Percentiles rank a stretch among this genome's conserved stretches.
These are phyloP conservation scores for Leccinum olivaceopallidum DNA, from an alignment of 768 basidiomycete species.

Conservation along the genomic window DNA sequence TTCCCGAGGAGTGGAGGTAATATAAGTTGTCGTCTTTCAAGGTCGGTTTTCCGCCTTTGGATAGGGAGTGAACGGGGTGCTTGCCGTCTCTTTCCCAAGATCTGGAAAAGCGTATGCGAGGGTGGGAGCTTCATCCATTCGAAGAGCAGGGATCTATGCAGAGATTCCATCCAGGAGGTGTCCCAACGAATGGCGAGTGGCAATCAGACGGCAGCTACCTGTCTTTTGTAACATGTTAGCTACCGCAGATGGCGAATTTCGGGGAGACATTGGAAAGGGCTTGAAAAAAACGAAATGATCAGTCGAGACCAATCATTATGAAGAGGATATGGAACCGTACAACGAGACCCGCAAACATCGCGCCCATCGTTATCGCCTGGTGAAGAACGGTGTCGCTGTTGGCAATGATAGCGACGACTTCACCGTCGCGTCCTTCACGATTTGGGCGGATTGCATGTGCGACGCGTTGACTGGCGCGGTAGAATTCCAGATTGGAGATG, in stretches of 20 bases:
- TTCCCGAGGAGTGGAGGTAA: constrained; percentile 52
- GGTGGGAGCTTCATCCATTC: constrained; percentile 16
- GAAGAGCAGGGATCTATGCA: constrained; percentile 19
- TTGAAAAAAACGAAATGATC: too few relatives aligned
- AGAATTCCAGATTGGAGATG: constrained; percentile 45
- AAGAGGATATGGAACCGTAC: not conserved
- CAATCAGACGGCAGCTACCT: constrained; percentile 38
- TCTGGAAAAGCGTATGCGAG: constrained; percentile 15
- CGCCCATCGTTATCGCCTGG: constrained; percentile 41
- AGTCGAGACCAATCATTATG: not conserved
- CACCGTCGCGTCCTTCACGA: constrained; percentile 32
- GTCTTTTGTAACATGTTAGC: too few relatives aligned
- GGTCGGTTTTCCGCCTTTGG: constrained; percentile 8
- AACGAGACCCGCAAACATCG: constrained; percentile 22
- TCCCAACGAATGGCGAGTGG: constrained; percentile 33
- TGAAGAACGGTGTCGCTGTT: constrained; percentile 43
- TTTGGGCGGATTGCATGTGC: constrained; percentile 40
- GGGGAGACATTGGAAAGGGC: too few relatives aligned
- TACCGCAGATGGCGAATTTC: too few relatives aligned
- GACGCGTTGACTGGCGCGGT: constrained; percentile 43
- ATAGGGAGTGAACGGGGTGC: constrained; percentile 10
- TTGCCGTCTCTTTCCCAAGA: constrained; percentile 1
- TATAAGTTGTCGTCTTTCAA: constrained; percentile 25
- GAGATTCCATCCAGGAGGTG: constrained; percentile 32
- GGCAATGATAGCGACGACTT: constrained; percentile 39